Evolutionary conservation across 495 filamentous ascomycete species (phyloP).

Genomic region (Xylaria scruposa): DNA sequence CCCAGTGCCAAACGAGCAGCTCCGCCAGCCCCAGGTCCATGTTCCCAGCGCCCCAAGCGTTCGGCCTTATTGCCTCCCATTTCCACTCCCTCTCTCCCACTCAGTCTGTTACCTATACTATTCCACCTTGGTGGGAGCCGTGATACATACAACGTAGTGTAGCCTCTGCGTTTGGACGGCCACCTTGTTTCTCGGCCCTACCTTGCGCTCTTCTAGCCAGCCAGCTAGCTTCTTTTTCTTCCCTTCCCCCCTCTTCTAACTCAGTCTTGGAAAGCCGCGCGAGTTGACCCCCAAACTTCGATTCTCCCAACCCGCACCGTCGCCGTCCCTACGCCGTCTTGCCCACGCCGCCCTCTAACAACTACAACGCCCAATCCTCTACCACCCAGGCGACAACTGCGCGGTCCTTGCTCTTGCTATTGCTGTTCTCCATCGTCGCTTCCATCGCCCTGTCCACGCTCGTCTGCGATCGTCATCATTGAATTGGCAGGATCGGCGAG

Average conservation of each 20-base stretch:
- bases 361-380: background rate
- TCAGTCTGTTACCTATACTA: constrained; percentile 13
- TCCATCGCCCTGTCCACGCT: background rate
- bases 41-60: constrained; percentile 18
- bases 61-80: constrained; percentile 30
- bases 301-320: constrained; percentile 7
- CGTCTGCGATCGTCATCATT: background rate
- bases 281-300: constrained; percentile 18
- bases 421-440: background rate
- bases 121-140: constrained; percentile 18
- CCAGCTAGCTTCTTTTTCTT: constrained; percentile 4
- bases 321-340: background rate
- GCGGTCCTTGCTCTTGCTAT: background rate
- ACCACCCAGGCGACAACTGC: background rate
- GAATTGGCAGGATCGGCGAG: background rate
- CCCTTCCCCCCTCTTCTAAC: background rate
- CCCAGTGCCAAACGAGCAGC: constrained; percentile 28
- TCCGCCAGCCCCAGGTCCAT: constrained; percentile 20
- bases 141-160: constrained; percentile 21
- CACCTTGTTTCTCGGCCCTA: constrained; percentile 20
- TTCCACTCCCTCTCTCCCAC: constrained; percentile 15
- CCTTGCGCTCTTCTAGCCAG: constrained; percentile 8
- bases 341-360: background rate
- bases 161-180: constrained; percentile 1
- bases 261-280: background rate